Base-by-base conservation (phyloP, 129 eudicot species). In the Lonicera japonica region DNA sequence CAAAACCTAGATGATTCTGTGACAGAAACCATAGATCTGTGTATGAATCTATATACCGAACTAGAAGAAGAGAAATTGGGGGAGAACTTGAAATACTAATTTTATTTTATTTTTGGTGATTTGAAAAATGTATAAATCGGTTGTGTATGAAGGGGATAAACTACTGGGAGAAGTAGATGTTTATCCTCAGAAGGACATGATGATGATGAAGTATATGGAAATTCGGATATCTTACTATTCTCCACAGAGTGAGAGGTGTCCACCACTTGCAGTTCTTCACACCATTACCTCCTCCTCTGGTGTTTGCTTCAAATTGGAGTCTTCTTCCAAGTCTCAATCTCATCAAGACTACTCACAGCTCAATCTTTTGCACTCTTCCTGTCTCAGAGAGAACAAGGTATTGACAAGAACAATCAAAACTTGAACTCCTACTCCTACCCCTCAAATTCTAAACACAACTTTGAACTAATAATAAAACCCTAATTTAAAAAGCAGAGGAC, bases 301-400 rank as follows among this genome's bases (percentile, higher is more conserved):
- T 8, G 47, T 84, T 74, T 78, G 94, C 85, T 81, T 88, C 83
- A 94, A 86, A 86, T 14, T 88, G 95, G 89, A 92, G 71, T 79
- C n/a, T n/a, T n/a, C n/a, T n/a, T n/a, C 71, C 82, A 54, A 70
- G 71, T 40, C 54, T 40, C 76, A 45, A 63, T 64, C 71, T 24
- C 79, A 60, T 24, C 79, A 60, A 43, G 77, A 79, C 61, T 82
- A 79, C 61, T 82, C 96, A 68, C 95, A 77, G 73, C 94, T 94
- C 67, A 66, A 68, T 24, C 69, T 65, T 65, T 75, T 94, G 87
- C 96, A 94, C 65, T 84, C 94, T 10, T 66, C 85, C 23, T 94
- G 99, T 88, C 92, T 94, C 90, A 88, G 82, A 70, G 95, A 94
- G 64, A 88, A 88, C 79, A 94, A 94, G 99, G 99, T 94, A 90